These are phyloP conservation scores for Lasiodiplodia sp. DNA, from an alignment of 2,329 filamentous ascomycete genomes.

Conservation along the genomic window DNA sequence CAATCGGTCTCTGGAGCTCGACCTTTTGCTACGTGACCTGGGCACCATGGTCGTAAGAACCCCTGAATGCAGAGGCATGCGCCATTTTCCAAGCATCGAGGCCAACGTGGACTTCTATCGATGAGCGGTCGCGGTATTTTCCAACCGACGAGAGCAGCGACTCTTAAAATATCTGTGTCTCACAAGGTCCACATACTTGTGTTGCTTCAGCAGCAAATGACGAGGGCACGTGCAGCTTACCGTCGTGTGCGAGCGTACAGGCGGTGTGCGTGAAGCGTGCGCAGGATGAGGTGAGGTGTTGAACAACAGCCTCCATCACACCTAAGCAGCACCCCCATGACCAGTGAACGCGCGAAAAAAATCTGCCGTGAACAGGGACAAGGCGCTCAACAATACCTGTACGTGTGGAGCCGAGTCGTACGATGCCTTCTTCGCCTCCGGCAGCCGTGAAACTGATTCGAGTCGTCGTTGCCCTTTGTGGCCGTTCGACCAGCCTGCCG, in stretches of 20 bases:
- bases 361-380: slow-evolving; percentile 18
- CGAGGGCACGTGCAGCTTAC: slow-evolving; percentile 24
- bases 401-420: slow-evolving; percentile 26
- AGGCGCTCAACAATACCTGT: slow-evolving; percentile 21
- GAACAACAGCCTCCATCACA: slow-evolving; percentile 26
- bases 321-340: slow-evolving; percentile 1
- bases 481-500: slow-evolving; percentile 6
- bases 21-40: neutral
- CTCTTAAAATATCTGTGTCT: slow-evolving; percentile 20
- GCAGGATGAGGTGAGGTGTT: slow-evolving; percentile 21
- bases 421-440: slow-evolving; percentile 19
- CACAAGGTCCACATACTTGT: slow-evolving; percentile 17
- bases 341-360: slow-evolving; percentile 9
- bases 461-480: slow-evolving; percentile 15
- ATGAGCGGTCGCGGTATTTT: slow-evolving; percentile 8
- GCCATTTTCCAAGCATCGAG: slow-evolving; percentile 11
- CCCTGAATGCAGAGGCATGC: slow-evolving; percentile 10
- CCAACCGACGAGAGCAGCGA: slow-evolving; percentile 13
- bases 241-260: slow-evolving; percentile 18
- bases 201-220: slow-evolving; percentile 18
- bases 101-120: neutral
- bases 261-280: slow-evolving; percentile 25
- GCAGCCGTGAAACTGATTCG: slow-evolving; percentile 26
- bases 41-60: neutral
- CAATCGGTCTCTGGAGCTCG: neutral